Evolutionary conservation across 129 eudicot genomes (phyloP), one percentile per base, ranked within the genome.

Genomic region (Scalesia atractyloides): DNA sequence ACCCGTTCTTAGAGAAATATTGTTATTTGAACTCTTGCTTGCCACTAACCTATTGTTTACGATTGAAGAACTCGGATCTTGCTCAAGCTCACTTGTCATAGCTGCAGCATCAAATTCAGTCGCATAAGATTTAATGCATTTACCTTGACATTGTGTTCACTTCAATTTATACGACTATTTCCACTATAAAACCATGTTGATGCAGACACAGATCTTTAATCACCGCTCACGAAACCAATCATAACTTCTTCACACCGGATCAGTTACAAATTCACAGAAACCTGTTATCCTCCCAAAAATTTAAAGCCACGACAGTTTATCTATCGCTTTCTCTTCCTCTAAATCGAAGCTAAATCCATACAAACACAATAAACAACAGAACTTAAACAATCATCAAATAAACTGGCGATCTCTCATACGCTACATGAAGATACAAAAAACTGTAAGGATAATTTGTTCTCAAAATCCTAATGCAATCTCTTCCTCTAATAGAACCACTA

Each of bases 1-100:
- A 19, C 95, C 91, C 0, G 88, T 92, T 74, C 83, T 88, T 67
- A 87, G 68, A 53, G 88, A 84, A 47, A 85, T 56, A 78, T 83
- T 78, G 48, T 77, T 79, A 69, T 68, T 85, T 36, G 68, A 82
- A 73, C 73, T 69, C 64, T 72, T 78, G 37, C 70, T 69, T 18
- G 19, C 64, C 19, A 56, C 54, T 18, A 69, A 5, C 50, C 86
- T 75, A 3, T 74, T 76, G 33, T 64, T 76, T 30, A 56, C n/a
- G 43, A 65, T 30, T 51, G 44, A 61, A 44, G 84, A 66, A 33
- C 53, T 19, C 11, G 73, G 57, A 64, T 70, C 85, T 69, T 73
- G 84, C 75, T 81, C 81, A 39, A 69, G 24, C 82, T 82, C 88
- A 3, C 77, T 73, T 33, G 77, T 70, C 90, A 84, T 80, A 9